A percentile compares a stretch with the other conserved stretches of the same genome.
phyloP scores from a whole-genome alignment of 202 grass and related monocot genomes.

The Digitaria exilis region DNA sequence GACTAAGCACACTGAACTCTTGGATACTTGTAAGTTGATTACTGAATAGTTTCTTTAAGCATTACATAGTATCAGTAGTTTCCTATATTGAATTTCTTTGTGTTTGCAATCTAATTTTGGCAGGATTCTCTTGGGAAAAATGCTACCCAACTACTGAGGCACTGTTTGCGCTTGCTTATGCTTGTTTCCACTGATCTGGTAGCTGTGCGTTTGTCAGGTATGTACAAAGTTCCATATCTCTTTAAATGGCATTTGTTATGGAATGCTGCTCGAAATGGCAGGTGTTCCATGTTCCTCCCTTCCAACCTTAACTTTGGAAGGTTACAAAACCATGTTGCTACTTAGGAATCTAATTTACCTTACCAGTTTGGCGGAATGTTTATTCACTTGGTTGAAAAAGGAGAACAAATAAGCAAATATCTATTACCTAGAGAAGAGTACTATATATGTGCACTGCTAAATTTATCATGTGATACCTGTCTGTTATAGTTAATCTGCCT shows the following conservation, averaged over 20 bases:
- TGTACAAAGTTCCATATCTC: slow-evolving; percentile 26
- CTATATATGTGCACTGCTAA: slow-evolving; percentile 26
- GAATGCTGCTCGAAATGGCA: slow-evolving; percentile 16
- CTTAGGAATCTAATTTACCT: slow-evolving; percentile 6
- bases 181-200: slow-evolving; percentile 89
- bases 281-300: slow-evolving; percentile 22
- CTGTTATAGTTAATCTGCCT: not conserved
- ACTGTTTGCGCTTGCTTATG: slow-evolving; percentile 91
- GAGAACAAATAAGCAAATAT: slow-evolving; percentile 21
- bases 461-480: slow-evolving; percentile 21
- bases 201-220: slow-evolving; percentile 94
- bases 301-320: slow-evolving; percentile 18
- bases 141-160: slow-evolving; percentile 90
- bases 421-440: slow-evolving; percentile 12
- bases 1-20: slow-evolving; percentile 74
- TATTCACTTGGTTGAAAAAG: slow-evolving; percentile 1
- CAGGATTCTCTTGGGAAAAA: slow-evolving; percentile 98
- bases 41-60: slow-evolving; percentile 34
- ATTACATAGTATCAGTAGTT: slow-evolving; percentile 24
- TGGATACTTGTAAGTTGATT: slow-evolving; percentile 95
- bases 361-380: not conserved
- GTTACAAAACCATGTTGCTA: not conserved
- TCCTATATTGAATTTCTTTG: slow-evolving; percentile 38
- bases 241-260: slow-evolving; percentile 21
- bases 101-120: slow-evolving; percentile 43